These are phyloP conservation scores for Lasiodiplodia hormozganensis DNA, from an alignment of 2,329 filamentous ascomycete genomes.

Conservation along the genomic window DNA sequence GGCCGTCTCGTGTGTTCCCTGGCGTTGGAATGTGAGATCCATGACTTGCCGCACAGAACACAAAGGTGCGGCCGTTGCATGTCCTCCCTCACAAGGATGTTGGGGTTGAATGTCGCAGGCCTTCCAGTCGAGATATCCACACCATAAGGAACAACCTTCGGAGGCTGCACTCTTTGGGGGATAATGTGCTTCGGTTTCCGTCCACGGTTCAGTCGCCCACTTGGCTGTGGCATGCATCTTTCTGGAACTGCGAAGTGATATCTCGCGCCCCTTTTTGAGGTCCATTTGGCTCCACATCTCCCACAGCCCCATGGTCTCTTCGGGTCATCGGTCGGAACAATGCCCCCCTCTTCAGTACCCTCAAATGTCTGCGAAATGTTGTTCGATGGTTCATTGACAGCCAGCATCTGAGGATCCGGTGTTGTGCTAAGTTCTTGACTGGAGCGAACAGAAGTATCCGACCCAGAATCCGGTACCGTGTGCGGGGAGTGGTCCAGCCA, in stretches of 20 bases:
- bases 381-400: background rate
- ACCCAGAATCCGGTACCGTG: background rate
- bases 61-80: constrained; percentile 12
- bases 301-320: constrained; percentile 2
- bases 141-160: background rate
- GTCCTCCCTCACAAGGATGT: constrained; percentile 3
- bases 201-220: background rate
- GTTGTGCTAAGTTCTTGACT: background rate
- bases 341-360: background rate
- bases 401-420: background rate
- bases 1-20: constrained; percentile 1
- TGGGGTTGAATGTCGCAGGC: background rate
- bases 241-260: background rate
- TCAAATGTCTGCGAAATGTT: background rate
- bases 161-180: background rate
- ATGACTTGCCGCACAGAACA: constrained; percentile 7
- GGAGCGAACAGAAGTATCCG: background rate
- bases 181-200: background rate
- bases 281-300: background rate
- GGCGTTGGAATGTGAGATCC: constrained; percentile 1
- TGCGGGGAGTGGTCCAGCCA: background rate
- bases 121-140: background rate
- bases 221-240: background rate
- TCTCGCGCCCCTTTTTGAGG: background rate
- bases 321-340: background rate